These are phyloP conservation scores for Mycena citricolor DNA, from an alignment of 1,284 basidiomycete species.

Conservation along the genomic window DNA sequence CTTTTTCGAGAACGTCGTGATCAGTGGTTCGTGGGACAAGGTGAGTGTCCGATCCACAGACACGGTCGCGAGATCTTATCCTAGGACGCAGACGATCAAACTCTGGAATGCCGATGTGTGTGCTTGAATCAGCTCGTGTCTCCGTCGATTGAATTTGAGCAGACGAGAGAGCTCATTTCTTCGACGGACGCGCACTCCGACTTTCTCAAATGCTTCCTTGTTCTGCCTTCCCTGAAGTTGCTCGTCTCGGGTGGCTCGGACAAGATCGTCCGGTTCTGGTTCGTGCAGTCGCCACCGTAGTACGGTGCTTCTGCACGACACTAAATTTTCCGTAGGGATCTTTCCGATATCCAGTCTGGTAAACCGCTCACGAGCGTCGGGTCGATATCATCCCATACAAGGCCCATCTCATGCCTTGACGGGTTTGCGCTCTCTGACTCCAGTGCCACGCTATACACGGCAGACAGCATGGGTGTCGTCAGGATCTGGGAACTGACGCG, in stretches of 20 bases:
- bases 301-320: background rate
- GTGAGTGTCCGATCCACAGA: conserved; percentile 34
- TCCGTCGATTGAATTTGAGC: conserved; percentile 12
- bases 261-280: conserved; percentile 89
- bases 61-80: conserved; percentile 13
- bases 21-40: conserved; percentile 92
- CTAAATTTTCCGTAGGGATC: conserved; percentile 51
- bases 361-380: conserved; percentile 54
- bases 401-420: conserved; percentile 67
- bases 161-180: conserved; percentile 72
- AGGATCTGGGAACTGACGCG: conserved; percentile 70
- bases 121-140: conserved; percentile 1
- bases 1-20: conserved; percentile 58
- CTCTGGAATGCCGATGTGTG: conserved; percentile 76
- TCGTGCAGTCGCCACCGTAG: conserved; percentile 17
- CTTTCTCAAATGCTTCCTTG: conserved; percentile 81
- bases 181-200: conserved; percentile 80
- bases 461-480: conserved; percentile 85
- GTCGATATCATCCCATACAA: conserved; percentile 71
- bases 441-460: conserved; percentile 66
- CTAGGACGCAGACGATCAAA: conserved; percentile 73
- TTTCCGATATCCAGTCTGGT: conserved; percentile 43
- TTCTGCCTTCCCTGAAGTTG: conserved; percentile 63
- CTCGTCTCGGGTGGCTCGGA: conserved; percentile 90
- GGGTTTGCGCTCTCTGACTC: conserved; percentile 44